A percentile compares a stretch with the other conserved stretches of the same genome.
Evolutionary conservation across 1,284 basidiomycete genomes (phyloP).

Genomic region (Cutaneotrichosporon cavernicola): DNA sequence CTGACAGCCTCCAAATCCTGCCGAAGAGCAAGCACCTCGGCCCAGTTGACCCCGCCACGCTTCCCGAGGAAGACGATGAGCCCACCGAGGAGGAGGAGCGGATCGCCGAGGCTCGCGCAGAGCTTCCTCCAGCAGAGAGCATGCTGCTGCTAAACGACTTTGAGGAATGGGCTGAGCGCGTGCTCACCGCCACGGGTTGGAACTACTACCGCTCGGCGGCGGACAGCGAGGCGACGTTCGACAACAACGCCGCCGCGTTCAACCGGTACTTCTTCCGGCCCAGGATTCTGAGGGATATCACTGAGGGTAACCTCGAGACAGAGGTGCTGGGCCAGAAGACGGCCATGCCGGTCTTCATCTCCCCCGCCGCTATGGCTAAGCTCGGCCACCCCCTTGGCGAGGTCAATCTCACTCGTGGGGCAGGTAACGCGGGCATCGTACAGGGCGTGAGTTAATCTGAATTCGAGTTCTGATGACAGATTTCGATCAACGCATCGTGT

Average conservation of each 20-base stretch:
- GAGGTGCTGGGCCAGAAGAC: constrained; percentile 71
- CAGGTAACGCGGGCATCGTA: constrained; percentile 68
- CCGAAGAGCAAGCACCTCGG: constrained; percentile 67
- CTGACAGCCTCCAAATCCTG: constrained; percentile 53
- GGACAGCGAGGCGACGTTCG: constrained; percentile 56
- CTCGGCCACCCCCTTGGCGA: constrained; percentile 87
- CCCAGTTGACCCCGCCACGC: constrained; percentile 61
- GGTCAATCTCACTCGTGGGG: constrained; percentile 74
- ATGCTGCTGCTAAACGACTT: constrained; percentile 75
- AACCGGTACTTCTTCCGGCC: constrained; percentile 59
- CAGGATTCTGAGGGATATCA: constrained; percentile 46
- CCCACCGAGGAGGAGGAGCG: constrained; percentile 65
- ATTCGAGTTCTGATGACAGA: constrained; percentile 27
- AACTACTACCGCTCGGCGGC: constrained; percentile 59
- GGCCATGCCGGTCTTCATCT: constrained; percentile 77
- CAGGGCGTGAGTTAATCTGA: constrained; percentile 64
- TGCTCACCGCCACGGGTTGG: constrained; percentile 57
- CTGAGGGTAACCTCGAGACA: constrained; percentile 36
- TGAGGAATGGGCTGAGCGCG: constrained; percentile 54
- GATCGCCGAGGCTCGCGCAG: constrained; percentile 62
- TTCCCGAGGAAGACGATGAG: constrained; percentile 55
- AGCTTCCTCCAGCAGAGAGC: constrained; percentile 63
- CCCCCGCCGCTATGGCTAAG: constrained; percentile 80
- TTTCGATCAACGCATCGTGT: constrained; percentile 81
- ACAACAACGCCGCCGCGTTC: constrained; percentile 57